A percentile compares a stretch with the other conserved stretches of the same genome.
These are phyloP conservation scores for Phialophora expanda DNA, from an alignment of 2,329 filamentous ascomycete species.

Conservation along the genomic window DNA sequence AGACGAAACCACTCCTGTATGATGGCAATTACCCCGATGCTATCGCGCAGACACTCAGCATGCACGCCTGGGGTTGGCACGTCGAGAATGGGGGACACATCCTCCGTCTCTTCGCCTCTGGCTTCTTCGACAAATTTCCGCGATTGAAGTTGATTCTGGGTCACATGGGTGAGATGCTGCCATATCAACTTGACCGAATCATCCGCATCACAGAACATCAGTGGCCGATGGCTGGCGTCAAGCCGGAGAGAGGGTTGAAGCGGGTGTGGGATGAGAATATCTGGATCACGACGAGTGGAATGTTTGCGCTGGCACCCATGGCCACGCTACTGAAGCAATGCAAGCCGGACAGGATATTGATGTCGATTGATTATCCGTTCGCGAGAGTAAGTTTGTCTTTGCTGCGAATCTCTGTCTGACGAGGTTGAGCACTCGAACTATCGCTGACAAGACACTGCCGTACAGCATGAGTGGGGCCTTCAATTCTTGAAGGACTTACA, in stretches of 20 bases:
- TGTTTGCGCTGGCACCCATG: constrained; percentile 57
- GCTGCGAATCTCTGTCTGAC: neutral
- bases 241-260: constrained; percentile 57
- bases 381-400: constrained; percentile 35
- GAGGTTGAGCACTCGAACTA: neutral
- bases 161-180: constrained; percentile 60
- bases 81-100: constrained; percentile 45
- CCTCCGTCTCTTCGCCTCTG: constrained; percentile 55
- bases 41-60: constrained; percentile 29
- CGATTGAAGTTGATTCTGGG: constrained; percentile 60
- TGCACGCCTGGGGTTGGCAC: constrained; percentile 47
- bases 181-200: constrained; percentile 58
- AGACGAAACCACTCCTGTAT: constrained; percentile 44
- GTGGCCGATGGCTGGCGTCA: constrained; percentile 51
- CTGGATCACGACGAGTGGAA: constrained; percentile 63
- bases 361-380: constrained; percentile 65
- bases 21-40: constrained; percentile 44
- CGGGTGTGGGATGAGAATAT: constrained; percentile 62
- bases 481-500: constrained; percentile 57
- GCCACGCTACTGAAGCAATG: constrained; percentile 44
- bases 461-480: constrained; percentile 54
- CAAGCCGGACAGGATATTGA: constrained; percentile 57
- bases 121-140: constrained; percentile 62
- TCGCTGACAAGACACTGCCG: constrained; percentile 59
- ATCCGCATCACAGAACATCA: constrained; percentile 16